Evolutionary conservation across 495 filamentous ascomycete species (phyloP), one percentile per base, ranked within the genome.

Genomic region (Massariosphaeria phaeospora): DNA sequence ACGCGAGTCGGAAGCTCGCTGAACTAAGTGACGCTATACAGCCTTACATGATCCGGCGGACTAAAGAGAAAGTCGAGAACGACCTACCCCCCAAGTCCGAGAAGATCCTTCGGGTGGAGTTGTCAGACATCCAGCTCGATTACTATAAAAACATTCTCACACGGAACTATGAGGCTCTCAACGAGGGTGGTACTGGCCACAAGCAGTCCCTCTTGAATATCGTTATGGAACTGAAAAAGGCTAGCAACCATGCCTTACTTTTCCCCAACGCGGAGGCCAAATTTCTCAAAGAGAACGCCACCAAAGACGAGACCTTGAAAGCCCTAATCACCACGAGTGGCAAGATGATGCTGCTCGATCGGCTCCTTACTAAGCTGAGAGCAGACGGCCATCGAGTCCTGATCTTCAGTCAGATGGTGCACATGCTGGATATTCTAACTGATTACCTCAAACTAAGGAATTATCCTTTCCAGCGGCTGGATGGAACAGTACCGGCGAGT

Each of bases 341-440:
- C 52, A 99, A 99, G 71, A 95, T 99, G 91, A 96, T 97, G 84
- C 78, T 99, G 41, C 81, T 99, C 11, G 91, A 99, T 56, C 88
- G 87, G 63, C 80, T 99, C 24, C 79, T 99, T 24, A 82, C 84
- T 5, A 99, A 97, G 71, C 72, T 97, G 40, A 94, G 84, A 69
- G 81, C 81, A 49, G 91, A 99, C 61, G 86, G 86, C 44, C 93
- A 99, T 67, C 88, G 93, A 13, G 94, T 99, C 26, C 67, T 99
- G 61, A 96, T 99, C 41, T 99, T 99, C 73, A 96, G 93, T 59
- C 94, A 97, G 69, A 97, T 99, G 94, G 93, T 99, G 29, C 93
- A 89, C 68, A 96, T 99, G 83, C 81, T 99, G 3, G 90, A 99
- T 62, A 89, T 99, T 48, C 76, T 99, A 0, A 85, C 86, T 35